Base-by-base conservation (phyloP, 1,284 basidiomycete genomes). In the Ceratobasidium sp. region DNA sequence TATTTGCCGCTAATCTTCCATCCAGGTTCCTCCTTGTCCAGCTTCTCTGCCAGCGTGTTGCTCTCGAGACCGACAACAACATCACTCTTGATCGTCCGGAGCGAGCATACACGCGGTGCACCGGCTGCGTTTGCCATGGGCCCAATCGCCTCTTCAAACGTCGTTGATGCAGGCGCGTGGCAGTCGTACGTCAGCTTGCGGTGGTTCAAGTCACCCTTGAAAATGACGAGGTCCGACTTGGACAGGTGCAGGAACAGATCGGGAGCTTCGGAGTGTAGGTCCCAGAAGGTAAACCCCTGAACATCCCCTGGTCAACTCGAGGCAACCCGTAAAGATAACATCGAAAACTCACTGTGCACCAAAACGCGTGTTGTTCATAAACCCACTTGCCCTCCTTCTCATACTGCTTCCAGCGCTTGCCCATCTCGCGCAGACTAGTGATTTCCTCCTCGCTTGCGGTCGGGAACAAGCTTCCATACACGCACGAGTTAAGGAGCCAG, bases 1-100 rank as follows among this genome's bases (percentile, higher is more conserved):
- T 96, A 97, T 93, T 96, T 96, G 70, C 96, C 96, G 69, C 94
- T 95, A 83, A 99, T 98, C 87, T 96, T 97, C 97, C 97, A 99
- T 66, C 97, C 97, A 33, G 94, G 92, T 84, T 99, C 96, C 65
- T 91, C 90, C 82, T 93, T 88, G 85, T 99, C 96, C 54, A 98
- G 88, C 80, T 89, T 89, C 83, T 95, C 92, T 1, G 95, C 95
- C 46, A 93, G 88, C 52, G 90, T 86, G 18, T 83, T 82, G 66
- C 87, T 87, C 54, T 87, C 87, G 79, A 95, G 91, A 38, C 95
- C 95, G 23, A 89, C 89, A 0, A 88, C 86, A 33, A 87, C 87
- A 46, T 81, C 81, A 50, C 67, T 77, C 80, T 96, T 96, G 87
- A 97, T 92, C 3, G 96, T 97, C 78, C 96, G 88, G 82, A 97